Conservation (phyloP, 192 early-diverging fungal genomes). For the Diversispora eburnea region DNA sequence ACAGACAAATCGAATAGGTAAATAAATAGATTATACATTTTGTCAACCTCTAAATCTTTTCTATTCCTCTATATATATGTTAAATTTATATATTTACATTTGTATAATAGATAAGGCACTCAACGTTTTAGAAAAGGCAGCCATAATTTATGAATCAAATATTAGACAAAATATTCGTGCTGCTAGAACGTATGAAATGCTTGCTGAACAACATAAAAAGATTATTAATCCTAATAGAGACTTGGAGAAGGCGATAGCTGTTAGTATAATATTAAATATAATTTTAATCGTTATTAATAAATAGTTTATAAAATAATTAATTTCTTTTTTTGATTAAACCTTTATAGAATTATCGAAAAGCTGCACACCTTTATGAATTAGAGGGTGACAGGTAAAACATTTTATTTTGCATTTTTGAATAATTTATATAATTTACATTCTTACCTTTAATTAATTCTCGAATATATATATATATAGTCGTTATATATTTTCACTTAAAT, state of each 20-base stretch:
- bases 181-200: slow-evolving; percentile 15
- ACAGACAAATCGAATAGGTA: slow-evolving; percentile 38
- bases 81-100: neutral
- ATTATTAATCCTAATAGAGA: neutral
- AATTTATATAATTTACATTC: no score
- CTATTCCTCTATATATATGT: neutral
- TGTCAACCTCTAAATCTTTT: neutral
- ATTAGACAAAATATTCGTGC: slow-evolving; percentile 17
- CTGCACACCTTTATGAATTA: slow-evolving; percentile 33
- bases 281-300: slow-evolving; percentile 29
- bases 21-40: neutral
- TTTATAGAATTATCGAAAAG: slow-evolving; percentile 33
- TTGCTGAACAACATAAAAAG: slow-evolving; percentile 10
- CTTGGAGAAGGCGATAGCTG: slow-evolving; percentile 35
- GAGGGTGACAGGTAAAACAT: slow-evolving; percentile 37
- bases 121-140: slow-evolving; percentile 18
- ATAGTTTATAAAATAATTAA: slow-evolving; percentile 22
- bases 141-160: slow-evolving; percentile 17
- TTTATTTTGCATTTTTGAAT: neutral
- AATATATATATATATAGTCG: slow-evolving; percentile 10
- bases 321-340: slow-evolving; percentile 5
- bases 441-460: neutral
- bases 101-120: slow-evolving; percentile 18
- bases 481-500: slow-evolving; percentile 23
- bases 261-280: slow-evolving; percentile 27